phyloP scores from a whole-genome alignment of 2,329 filamentous ascomycete species.

The Pseudopyricularia javanii region DNA sequence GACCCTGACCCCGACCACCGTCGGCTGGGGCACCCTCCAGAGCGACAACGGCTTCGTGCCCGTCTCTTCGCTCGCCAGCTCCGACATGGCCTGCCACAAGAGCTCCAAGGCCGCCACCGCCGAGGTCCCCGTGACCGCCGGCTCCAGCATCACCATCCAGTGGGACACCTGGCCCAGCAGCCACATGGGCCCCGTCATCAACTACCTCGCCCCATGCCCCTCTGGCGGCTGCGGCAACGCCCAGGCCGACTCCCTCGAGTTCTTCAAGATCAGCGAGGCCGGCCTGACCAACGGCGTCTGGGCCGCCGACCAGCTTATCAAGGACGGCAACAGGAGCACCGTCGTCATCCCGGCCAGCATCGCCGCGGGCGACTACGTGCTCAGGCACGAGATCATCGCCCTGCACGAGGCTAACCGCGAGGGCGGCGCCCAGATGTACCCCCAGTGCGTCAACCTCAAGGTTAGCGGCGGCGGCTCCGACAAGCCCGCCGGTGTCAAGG shows the following conservation, averaged over 20 bases:
- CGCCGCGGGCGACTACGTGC: conserved; percentile 20
- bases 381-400: conserved; percentile 30
- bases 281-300: conserved; percentile 18
- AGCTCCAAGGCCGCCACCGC: conserved; percentile 19
- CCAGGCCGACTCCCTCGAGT: conserved; percentile 5
- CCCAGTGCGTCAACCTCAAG: conserved; percentile 16
- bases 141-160: conserved; percentile 24
- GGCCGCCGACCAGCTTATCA: conserved; percentile 28
- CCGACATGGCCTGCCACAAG: conserved; percentile 35
- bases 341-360: conserved; percentile 13
- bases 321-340: conserved; percentile 33
- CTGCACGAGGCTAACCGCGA: conserved; percentile 22
- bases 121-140: conserved; percentile 18
- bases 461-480: conserved; percentile 12
- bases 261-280: conserved; percentile 9
- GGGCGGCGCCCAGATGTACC: conserved; percentile 17
- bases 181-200: conserved; percentile 43
- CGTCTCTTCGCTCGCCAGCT: conserved; percentile 21
- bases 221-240: conserved; percentile 6
- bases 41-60: conserved; percentile 39
- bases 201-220: conserved; percentile 38
- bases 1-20: conserved; percentile 6
- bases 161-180: conserved; percentile 29
- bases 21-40: conserved; percentile 27
- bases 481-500: conserved; percentile 3